A percentile compares a stretch with the other conserved stretches of the same genome.
Conservation (phyloP, 2,329 filamentous ascomycete species). For the Colletotrichum musae region DNA sequence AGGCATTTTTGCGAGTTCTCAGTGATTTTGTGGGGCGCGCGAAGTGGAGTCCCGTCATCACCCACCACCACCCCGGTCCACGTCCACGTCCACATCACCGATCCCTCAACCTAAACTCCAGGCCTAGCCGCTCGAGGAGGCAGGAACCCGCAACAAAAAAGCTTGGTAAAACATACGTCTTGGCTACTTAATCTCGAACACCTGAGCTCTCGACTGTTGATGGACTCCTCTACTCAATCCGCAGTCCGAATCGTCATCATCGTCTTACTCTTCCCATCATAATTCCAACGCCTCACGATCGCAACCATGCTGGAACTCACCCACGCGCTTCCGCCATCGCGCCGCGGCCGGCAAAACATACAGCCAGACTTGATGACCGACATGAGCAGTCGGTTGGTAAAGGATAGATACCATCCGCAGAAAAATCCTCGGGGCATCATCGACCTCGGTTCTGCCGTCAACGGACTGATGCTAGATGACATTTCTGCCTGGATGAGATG, state of each 20-base stretch:
- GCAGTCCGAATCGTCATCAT: no score
- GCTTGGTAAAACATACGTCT: no score
- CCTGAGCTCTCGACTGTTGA: no score
- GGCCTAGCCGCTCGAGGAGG: no score
- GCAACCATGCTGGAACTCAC: neutral
- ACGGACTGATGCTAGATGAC: slow-evolving; percentile 31
- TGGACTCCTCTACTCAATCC: no score
- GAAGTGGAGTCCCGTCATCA: neutral
- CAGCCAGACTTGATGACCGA: neutral
- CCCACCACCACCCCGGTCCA: no score
- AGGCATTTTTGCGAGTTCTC: slow-evolving; percentile 16
- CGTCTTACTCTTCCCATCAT: no score
- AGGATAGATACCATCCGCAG: slow-evolving; percentile 1
- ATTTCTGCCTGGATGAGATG: slow-evolving; percentile 16
- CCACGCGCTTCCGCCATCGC: slow-evolving; percentile 3
- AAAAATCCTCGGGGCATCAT: slow-evolving; percentile 27
- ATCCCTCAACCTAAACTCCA: no score
- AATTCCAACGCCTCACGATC: no score
- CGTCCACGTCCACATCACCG: no score
- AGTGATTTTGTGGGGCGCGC: neutral
- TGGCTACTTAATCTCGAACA: no score
- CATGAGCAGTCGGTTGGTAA: neutral
- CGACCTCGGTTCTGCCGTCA: slow-evolving; percentile 25
- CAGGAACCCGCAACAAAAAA: no score
- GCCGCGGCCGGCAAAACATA: neutral